Conservation (phyloP, 2,329 filamentous ascomycete genomes). For the Penicillium sp. region DNA sequence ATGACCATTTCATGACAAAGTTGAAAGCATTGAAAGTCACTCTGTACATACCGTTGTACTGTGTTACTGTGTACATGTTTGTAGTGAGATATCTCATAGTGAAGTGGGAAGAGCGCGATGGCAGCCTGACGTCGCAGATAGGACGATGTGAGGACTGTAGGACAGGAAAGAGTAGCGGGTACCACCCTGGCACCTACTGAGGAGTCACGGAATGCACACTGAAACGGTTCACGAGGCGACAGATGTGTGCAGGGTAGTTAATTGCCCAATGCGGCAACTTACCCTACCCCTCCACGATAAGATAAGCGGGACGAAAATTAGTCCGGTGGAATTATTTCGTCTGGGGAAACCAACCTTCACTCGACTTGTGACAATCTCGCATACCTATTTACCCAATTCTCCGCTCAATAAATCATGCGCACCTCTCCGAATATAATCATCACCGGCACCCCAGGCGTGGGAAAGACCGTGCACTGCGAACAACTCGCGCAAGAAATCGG, state of each 20-base stretch:
- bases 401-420: constrained; percentile 29
- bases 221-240: no score
- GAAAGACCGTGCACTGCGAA: constrained; percentile 91
- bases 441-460: constrained; percentile 91
- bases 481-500: constrained; percentile 70
- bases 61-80: no score
- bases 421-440: constrained; percentile 79
- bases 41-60: neutral
- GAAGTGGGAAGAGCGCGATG: no score
- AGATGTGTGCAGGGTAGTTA: no score
- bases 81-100: no score
- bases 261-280: constrained; percentile 5
- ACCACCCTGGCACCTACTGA: no score
- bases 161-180: no score
- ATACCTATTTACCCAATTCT: neutral
- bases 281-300: constrained; percentile 10
- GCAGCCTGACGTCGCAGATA: no score
- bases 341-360: constrained; percentile 10
- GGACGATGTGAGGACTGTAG: no score
- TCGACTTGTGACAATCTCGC: neutral
- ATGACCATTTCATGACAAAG: no score
- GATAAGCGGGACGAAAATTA: constrained; percentile 22
- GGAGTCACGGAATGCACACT: no score
- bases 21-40: no score
- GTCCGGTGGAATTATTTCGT: constrained; percentile 21